Evolutionary conservation across 2,329 filamentous ascomycete species (phyloP), one percentile per base, ranked within the genome.

Genomic region (Penicillium hesseltinei): DNA sequence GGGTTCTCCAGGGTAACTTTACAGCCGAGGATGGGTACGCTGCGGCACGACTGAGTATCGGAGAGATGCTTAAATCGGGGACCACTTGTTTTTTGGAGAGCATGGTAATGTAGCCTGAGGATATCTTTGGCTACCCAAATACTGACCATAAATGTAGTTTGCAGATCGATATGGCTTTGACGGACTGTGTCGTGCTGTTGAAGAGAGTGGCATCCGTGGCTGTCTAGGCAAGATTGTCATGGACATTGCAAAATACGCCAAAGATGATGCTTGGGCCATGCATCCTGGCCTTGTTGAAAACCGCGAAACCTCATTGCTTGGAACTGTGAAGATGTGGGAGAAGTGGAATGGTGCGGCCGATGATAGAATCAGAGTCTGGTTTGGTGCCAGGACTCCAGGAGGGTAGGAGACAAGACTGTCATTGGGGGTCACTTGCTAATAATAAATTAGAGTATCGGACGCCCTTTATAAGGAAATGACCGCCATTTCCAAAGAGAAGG

Each of bases 21-120:
- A 77, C 74, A 0, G 66, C 69, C 3, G 74, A 75, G 35, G 80
- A 82, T 66, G 80, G 80, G 19, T 81, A 81, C 63, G 74, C 77
- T 4, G 80, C 80, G 5, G 78, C 77, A 2, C 67, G 76, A 6
- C 67, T 82, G 39, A 81, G 75, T 21, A 80, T 82, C 39, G 79
- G 77, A 0, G 80, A 82, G 67, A 80, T 82, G 79, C 68, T 82
- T 35, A 75, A 76, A 64, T 76, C 73, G 4, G 80, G 80, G 0
- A 82, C 80, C 4, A 82, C 80, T 2, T 80, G 77, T 60, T 82
- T 83, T 59, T 68, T 82, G 6, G 80, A 82, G 64, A 80, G 78
- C 42, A 81, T 82, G 80, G 73, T 80, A 54, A 8, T 33, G 10
- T 21, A 44, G 21, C 13, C 9, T 7, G 13, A 21, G 13, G 21